Conservation (phyloP, 108 stramenopile species). For the Aureococcus anophagefferens region DNA sequence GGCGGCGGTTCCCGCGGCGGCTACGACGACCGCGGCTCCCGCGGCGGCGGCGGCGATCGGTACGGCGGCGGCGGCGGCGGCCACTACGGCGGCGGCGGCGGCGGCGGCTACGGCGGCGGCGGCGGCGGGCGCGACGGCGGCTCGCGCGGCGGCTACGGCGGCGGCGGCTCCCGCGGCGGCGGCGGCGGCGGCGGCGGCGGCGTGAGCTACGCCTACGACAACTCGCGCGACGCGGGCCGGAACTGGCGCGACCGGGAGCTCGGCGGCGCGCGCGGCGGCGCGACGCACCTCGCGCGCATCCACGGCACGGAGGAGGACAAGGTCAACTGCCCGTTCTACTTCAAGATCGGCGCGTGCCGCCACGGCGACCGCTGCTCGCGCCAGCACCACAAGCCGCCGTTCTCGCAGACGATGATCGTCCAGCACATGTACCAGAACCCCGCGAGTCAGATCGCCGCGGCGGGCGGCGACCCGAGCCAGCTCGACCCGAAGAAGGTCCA, state of each 20-base stretch:
- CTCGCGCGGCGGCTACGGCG: not conserved
- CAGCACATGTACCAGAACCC: slow-evolving; percentile 89
- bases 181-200: not conserved
- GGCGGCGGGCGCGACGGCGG: not conserved
- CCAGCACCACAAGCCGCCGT: slow-evolving; percentile 86
- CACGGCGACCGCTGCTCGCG: slow-evolving; percentile 89
- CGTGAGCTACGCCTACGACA: not conserved
- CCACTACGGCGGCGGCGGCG: not conserved
- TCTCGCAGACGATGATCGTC: slow-evolving; percentile 84
- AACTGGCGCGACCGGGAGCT: slow-evolving; percentile 1
- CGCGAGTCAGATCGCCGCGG: slow-evolving; percentile 28
- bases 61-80: not conserved
- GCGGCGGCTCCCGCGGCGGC: not conserved
- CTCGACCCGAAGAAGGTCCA: slow-evolving; percentile 57
- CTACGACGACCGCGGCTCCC: not conserved
- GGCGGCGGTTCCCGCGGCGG: not conserved
- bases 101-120: not conserved
- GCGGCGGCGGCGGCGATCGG: not conserved
- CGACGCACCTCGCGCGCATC: slow-evolving; percentile 88
- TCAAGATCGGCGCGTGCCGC: slow-evolving; percentile 95
- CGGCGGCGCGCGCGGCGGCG: slow-evolving; percentile 36
- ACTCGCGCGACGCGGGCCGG: not conserved
- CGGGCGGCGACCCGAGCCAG: slow-evolving; percentile 30
- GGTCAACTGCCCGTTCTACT: slow-evolving; percentile 98
- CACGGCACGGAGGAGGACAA: slow-evolving; percentile 98